A percentile compares a stretch with the other conserved stretches of the same genome.
These are phyloP conservation scores for Rheum nobile DNA, from an alignment of 148 eudicot genomes.

Conservation along the genomic window DNA sequence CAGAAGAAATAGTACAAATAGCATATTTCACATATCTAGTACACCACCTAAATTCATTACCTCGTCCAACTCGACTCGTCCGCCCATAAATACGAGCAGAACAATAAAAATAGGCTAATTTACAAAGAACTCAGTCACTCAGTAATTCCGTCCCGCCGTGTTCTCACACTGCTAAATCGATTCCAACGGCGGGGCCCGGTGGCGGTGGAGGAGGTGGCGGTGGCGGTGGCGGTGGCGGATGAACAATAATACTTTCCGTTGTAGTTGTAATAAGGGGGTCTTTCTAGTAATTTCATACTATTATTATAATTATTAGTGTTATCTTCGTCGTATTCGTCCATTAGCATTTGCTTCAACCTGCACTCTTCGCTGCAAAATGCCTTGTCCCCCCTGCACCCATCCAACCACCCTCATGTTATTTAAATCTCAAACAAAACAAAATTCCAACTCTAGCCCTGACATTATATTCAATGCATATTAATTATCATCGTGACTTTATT, in stretches of 20 bases:
- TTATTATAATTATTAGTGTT: not conserved
- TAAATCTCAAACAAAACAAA: not conserved
- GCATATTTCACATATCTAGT: not conserved
- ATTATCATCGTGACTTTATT: not conserved
- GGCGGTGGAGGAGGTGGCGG: too few relatives aligned
- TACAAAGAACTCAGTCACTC: too few relatives aligned
- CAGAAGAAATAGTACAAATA: not conserved
- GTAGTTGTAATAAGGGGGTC: not conserved
- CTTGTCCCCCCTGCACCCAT: conserved; percentile 36
- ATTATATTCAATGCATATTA: not conserved
- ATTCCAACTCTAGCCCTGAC: not conserved
- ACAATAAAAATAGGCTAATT: too few relatives aligned
- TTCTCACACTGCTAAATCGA: too few relatives aligned
- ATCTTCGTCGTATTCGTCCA: conserved; percentile 10
- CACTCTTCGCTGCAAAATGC: conserved; percentile 15
- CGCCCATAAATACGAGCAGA: too few relatives aligned
- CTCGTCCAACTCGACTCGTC: too few relatives aligned
- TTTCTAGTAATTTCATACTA: not conserved
- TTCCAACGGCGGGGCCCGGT: not conserved
- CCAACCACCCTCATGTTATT: not conserved
- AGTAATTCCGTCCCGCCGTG: too few relatives aligned
- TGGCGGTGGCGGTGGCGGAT: not conserved
- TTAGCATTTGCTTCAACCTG: conserved; percentile 7
- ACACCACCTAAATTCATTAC: too few relatives aligned
- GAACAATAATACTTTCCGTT: not conserved